A percentile compares a stretch with the other conserved stretches of the same genome.
Conservation (phyloP, 495 filamentous ascomycete species). For the Lentithecium fluviatile region DNA sequence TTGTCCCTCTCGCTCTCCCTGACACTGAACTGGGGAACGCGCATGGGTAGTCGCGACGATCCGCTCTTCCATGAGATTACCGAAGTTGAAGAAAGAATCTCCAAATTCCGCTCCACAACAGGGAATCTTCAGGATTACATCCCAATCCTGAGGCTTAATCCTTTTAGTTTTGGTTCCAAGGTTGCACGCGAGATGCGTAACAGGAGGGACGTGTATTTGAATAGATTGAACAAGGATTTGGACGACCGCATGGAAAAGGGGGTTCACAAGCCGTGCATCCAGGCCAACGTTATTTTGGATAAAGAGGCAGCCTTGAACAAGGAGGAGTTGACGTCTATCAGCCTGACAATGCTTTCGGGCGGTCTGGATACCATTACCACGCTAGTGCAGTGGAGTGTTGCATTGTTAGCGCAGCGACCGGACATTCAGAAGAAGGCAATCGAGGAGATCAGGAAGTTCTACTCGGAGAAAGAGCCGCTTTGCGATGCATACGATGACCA, state of each 20-base stretch:
- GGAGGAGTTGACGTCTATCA: slow-evolving; percentile 61
- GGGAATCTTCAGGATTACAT: slow-evolving; percentile 67
- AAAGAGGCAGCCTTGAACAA: slow-evolving; percentile 58
- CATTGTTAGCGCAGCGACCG: slow-evolving; percentile 54
- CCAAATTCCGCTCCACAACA: slow-evolving; percentile 58
- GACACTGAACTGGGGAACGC: slow-evolving; percentile 64
- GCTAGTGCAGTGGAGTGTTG: slow-evolving; percentile 62
- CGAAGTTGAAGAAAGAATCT: slow-evolving; percentile 60
- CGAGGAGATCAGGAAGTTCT: slow-evolving; percentile 55
- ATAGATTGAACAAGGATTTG: slow-evolving; percentile 52
- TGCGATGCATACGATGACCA: slow-evolving; percentile 61
- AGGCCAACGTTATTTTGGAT: slow-evolving; percentile 63
- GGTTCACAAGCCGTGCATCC: slow-evolving; percentile 61
- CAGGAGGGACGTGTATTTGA: slow-evolving; percentile 60
- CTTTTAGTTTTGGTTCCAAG: slow-evolving; percentile 51
- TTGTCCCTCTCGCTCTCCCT: slow-evolving; percentile 57
- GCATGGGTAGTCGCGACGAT: slow-evolving; percentile 58
- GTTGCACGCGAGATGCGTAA: slow-evolving; percentile 59
- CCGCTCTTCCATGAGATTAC: slow-evolving; percentile 62
- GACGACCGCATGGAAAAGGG: slow-evolving; percentile 60
- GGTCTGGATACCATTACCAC: slow-evolving; percentile 65
- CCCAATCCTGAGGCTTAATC: slow-evolving; percentile 58
- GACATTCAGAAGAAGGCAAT: slow-evolving; percentile 62
- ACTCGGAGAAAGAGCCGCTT: slow-evolving; percentile 53
- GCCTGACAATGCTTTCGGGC: slow-evolving; percentile 61